Evolutionary conservation across 2,329 filamentous ascomycete species (phyloP).

Genomic region (Cadophora sp.): DNA sequence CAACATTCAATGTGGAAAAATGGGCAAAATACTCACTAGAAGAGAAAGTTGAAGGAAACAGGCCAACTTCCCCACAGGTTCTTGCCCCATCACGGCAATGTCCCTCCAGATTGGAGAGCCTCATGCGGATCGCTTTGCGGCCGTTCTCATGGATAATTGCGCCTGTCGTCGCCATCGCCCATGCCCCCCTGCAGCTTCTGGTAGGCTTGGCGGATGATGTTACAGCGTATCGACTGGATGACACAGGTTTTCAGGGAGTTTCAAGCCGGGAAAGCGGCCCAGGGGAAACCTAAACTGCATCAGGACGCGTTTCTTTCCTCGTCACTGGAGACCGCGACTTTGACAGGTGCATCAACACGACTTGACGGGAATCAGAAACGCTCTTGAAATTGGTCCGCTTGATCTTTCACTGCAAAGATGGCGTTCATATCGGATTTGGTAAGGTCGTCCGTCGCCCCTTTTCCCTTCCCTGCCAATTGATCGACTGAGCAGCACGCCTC

Average conservation of each 20-base stretch:
- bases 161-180: not conserved
- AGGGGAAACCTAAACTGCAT: not conserved
- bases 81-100: not conserved
- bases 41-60: not conserved
- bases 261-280: conserved; percentile 2
- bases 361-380: conserved; percentile 5
- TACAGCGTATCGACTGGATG: conserved; percentile 3
- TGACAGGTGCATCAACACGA: not conserved
- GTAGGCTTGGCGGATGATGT: not conserved
- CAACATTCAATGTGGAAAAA: not conserved
- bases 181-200: not conserved
- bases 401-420: conserved; percentile 5
- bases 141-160: not conserved
- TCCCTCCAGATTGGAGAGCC: not conserved
- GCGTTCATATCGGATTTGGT: not conserved
- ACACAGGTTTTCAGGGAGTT: not conserved
- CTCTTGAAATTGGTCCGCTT: not conserved
- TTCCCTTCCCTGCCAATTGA: conserved; percentile 4
- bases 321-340: conserved; percentile 2
- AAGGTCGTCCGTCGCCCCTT: not conserved
- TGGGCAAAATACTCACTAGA: not conserved
- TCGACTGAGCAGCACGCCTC: conserved; percentile 9
- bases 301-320: not conserved
- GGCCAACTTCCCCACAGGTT: not conserved
- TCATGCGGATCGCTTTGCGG: conserved; percentile 4